phyloP scores from a whole-genome alignment of 2,329 filamentous ascomycete genomes.

The Aciculosporium take region DNA sequence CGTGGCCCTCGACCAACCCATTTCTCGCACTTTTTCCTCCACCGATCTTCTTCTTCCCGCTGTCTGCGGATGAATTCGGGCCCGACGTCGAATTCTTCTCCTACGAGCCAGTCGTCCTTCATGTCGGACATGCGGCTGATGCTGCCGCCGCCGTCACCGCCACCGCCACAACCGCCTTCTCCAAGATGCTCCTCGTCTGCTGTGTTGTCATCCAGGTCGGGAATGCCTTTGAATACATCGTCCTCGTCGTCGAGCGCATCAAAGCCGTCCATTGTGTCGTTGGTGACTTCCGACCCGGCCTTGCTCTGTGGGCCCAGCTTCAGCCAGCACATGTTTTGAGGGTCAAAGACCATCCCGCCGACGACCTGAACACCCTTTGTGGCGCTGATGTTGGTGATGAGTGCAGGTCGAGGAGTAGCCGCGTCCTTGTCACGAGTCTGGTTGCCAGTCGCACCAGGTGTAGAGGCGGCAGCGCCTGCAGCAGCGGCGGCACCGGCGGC shows the following conservation, averaged over 20 bases:
- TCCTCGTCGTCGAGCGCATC: conserved; percentile 64
- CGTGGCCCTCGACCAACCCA: conserved; percentile 56
- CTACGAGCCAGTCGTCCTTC: conserved; percentile 70
- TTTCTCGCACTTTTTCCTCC: conserved; percentile 73
- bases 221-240: conserved; percentile 89
- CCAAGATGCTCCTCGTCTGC: conserved; percentile 34
- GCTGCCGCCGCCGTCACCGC: conserved; percentile 14
- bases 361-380: conserved; percentile 84
- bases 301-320: conserved; percentile 49
- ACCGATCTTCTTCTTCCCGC: conserved; percentile 79
- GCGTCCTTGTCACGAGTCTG: conserved; percentile 42
- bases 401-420: conserved; percentile 51
- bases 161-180: conserved; percentile 14
- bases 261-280: conserved; percentile 47
- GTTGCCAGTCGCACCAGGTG: conserved; percentile 9
- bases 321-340: conserved; percentile 93
- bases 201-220: conserved; percentile 64
- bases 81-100: conserved; percentile 94
- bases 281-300: conserved; percentile 29
- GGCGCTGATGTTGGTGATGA: conserved; percentile 81
- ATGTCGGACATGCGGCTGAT: conserved; percentile 44
- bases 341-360: conserved; percentile 97
- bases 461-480: background rate
- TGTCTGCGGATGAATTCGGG: conserved; percentile 85
- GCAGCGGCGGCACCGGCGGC: conserved; percentile 14